Conservation (phyloP, 129 eudicot species). For the Solidago caesia region DNA sequence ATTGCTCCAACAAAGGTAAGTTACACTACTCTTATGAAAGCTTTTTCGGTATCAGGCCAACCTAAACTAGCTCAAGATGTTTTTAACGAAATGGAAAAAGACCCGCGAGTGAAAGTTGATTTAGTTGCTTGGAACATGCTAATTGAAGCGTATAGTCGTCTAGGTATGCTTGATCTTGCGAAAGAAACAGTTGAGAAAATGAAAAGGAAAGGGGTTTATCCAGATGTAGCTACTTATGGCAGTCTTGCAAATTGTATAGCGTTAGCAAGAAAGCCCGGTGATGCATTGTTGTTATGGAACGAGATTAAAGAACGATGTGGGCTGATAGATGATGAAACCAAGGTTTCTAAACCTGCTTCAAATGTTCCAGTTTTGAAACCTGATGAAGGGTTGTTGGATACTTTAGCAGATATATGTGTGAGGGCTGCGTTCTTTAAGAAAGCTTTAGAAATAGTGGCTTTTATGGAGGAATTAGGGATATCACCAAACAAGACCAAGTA, state of each 20-base stretch:
- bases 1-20: conserved; percentile 91
- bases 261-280: conserved; percentile 87
- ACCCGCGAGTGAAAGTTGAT: conserved; percentile 93
- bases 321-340: conserved; percentile 21
- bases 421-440: conserved; percentile 98
- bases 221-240: conserved; percentile 87
- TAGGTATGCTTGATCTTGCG: conserved; percentile 72
- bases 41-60: conserved; percentile 86
- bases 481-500: conserved; percentile 82
- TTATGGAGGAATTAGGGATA: conserved; percentile 92
- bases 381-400: conserved; percentile 84
- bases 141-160: conserved; percentile 74
- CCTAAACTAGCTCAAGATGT: conserved; percentile 81
- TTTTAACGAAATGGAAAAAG: conserved; percentile 84
- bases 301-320: conserved; percentile 88
- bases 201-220: conserved; percentile 74
- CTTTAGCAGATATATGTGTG: conserved; percentile 92
- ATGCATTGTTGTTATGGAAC: conserved; percentile 88
- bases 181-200: conserved; percentile 59
- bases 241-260: conserved; percentile 90
- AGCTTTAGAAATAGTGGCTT: conserved; percentile 94
- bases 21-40: conserved; percentile 98
- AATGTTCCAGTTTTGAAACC: conserved; percentile 61
- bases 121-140: conserved; percentile 94
- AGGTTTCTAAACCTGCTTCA: conserved; percentile 30